Evolutionary conservation across 1,139 yeast species (phyloP).

Genomic region (Arxiozyma slooffiae): DNA sequence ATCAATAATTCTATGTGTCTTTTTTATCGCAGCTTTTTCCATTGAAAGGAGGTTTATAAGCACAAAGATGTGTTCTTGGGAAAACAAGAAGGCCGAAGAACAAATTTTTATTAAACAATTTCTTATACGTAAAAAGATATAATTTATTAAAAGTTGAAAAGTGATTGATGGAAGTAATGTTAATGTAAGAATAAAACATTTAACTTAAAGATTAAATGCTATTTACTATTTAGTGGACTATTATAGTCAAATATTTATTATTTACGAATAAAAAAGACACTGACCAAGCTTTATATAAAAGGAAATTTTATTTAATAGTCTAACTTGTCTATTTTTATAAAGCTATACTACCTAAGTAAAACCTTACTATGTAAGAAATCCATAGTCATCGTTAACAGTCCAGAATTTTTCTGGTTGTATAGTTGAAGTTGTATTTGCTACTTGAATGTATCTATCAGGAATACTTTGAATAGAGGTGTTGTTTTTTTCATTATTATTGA

Average conservation of each 20-base stretch:
- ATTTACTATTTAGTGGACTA: background rate
- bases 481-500: background rate
- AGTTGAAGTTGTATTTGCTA: conserved; percentile 7
- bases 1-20: background rate
- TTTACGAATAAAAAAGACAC: too few species aligned
- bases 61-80: background rate
- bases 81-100: too few species aligned
- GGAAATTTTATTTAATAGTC: background rate
- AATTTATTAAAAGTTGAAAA: background rate
- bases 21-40: background rate
- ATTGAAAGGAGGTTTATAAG: background rate
- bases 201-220: too few species aligned
- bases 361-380: conserved; percentile 31
- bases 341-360: background rate
- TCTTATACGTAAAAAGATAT: too few species aligned
- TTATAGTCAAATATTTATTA: too few species aligned
- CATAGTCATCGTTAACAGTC: conserved; percentile 37
- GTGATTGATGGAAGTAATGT: background rate
- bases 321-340: background rate
- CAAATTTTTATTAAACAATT: too few species aligned
- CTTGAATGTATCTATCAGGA: background rate
- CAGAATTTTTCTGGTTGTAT: conserved; percentile 37
- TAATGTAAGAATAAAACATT: background rate
- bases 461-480: background rate
- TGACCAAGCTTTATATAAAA: background rate